Evolutionary conservation across 805 yeast genomes (phyloP), one percentile per base, ranked within the genome.

Genomic region (Suhomyces sp.): DNA sequence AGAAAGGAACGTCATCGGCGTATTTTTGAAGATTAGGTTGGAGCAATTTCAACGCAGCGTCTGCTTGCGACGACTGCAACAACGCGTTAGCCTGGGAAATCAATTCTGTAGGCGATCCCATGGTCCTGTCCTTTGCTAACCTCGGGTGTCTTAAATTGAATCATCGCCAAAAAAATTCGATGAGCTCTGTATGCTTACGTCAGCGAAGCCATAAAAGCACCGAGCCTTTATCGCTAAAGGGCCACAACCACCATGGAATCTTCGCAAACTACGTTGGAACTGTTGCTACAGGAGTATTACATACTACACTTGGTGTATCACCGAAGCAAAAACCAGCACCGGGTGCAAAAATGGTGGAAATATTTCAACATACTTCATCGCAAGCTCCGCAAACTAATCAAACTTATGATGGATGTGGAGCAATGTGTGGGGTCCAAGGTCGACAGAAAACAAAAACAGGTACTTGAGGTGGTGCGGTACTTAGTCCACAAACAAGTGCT

Each of bases 251-350:
- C n/a, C 0, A 20, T 22, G 44, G 21, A 10, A 22, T 20, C 29
- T n/a, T 3, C 44, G 19, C 17, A 17, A n/a, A 9, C 44, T 21
- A 20, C 25, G 24, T 22, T 33, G 12, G 43, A 35, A 13, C 43
- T 17, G 31, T 29, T 29, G 7, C 20, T 22, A n/a, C 46, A 41
- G 17, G 97, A 91, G 67, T 80, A 69, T 48, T 77, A 79, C 21
- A 60, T 88, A 3, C 65, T 89, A 3, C 86, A 82, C 56, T 66
- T 89, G 39, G 56, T 89, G 3, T 83, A 86, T 61, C 89, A 86
- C 60, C 73, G 96, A 55, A 86, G 85, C 66, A 75, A 77, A 48
- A 89, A 89, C 64, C 97, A 91, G 64, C 96, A 89, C 61, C 72
- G 84, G 3, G 78, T 77, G 6, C 79, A 89, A 27, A 61, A 63